Conservation (phyloP, 352 stramenopile genomes). For the Phytophthora sojae region DNA sequence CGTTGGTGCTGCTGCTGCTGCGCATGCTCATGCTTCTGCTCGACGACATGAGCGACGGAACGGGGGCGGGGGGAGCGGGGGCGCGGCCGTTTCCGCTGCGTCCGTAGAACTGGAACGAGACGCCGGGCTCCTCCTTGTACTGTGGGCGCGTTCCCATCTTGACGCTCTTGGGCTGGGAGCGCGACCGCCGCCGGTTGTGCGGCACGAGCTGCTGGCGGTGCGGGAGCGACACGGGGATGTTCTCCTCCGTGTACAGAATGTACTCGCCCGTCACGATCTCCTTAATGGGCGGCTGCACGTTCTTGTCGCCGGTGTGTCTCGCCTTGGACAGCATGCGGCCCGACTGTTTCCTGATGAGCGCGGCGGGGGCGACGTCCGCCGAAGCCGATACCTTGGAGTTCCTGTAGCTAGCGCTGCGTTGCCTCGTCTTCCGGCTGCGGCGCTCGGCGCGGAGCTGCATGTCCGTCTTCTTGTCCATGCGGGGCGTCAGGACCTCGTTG, state of each 20-base stretch:
- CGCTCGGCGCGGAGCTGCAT: constrained; percentile 6
- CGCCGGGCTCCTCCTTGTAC: constrained; percentile 44
- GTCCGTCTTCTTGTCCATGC: constrained; percentile 18
- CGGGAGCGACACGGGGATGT: constrained; percentile 32
- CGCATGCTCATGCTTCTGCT: constrained; percentile 36
- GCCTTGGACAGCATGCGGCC: constrained; percentile 55
- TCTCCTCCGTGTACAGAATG: constrained; percentile 46
- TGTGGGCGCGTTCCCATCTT: constrained; percentile 24
- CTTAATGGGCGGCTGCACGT: constrained; percentile 32
- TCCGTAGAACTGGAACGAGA: constrained; percentile 77
- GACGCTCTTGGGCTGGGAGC: constrained; percentile 24
- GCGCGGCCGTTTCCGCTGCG: constrained; percentile 40
- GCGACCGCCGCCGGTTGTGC: constrained; percentile 26
- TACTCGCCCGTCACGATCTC: constrained; percentile 43
- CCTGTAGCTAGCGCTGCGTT: constrained; percentile 20
- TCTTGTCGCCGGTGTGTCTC: constrained; percentile 31
- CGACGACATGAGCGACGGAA: constrained; percentile 23
- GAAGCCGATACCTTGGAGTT: constrained; percentile 12
- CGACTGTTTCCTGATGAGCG: constrained; percentile 67
- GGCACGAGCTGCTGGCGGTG: constrained; percentile 31
- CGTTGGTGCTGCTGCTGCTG: constrained; percentile 51
- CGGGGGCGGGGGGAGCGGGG: constrained; percentile 8
- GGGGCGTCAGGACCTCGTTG: constrained; percentile 26
- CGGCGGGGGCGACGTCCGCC: constrained; percentile 17
- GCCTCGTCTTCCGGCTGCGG: constrained; percentile 19